Percentiles rank a stretch among this genome's conserved stretches.
These are phyloP conservation scores for Neopestalotiopsis rosae DNA, from an alignment of 2,329 filamentous ascomycete species.

Conservation along the genomic window DNA sequence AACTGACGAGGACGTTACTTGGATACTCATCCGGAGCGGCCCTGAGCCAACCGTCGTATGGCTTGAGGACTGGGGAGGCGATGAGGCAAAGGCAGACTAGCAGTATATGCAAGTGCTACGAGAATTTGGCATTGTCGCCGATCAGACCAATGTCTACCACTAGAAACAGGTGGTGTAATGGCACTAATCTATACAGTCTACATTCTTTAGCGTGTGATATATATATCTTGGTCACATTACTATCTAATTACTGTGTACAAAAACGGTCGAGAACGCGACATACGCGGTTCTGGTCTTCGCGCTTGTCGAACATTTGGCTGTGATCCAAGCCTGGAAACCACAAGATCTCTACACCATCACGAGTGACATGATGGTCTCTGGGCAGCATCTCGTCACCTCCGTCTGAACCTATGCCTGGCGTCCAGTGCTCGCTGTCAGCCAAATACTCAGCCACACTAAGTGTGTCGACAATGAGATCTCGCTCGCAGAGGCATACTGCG, in stretches of 20 bases:
- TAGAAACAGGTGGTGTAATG: neutral
- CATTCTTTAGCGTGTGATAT: neutral
- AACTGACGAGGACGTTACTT: slow-evolving; percentile 61
- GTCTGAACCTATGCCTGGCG: slow-evolving; percentile 15
- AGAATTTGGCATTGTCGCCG: neutral
- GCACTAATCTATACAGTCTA: neutral
- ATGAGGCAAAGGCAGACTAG: slow-evolving; percentile 40
- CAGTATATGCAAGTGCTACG: neutral
- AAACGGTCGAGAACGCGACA: slow-evolving; percentile 34
- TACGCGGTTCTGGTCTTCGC: slow-evolving; percentile 30
- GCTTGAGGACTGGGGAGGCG: slow-evolving; percentile 65
- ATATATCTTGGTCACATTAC: neutral
- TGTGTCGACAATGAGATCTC: slow-evolving; percentile 70
- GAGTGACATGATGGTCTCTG: slow-evolving; percentile 27
- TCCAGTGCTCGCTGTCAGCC: slow-evolving; percentile 40
- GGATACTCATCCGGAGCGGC: slow-evolving; percentile 70
- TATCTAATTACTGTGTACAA: slow-evolving; percentile 23
- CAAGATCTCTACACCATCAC: slow-evolving; percentile 57
- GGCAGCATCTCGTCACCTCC: slow-evolving; percentile 32
- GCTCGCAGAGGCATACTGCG: slow-evolving; percentile 62
- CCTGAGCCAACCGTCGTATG: slow-evolving; percentile 66
- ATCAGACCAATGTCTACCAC: neutral
- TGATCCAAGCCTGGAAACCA: slow-evolving; percentile 69
- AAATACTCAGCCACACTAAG: slow-evolving; percentile 63
- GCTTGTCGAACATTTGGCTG: slow-evolving; percentile 62